Base-by-base conservation (phyloP, 495 filamentous ascomycete genomes). In the Penicillium daleae region DNA sequence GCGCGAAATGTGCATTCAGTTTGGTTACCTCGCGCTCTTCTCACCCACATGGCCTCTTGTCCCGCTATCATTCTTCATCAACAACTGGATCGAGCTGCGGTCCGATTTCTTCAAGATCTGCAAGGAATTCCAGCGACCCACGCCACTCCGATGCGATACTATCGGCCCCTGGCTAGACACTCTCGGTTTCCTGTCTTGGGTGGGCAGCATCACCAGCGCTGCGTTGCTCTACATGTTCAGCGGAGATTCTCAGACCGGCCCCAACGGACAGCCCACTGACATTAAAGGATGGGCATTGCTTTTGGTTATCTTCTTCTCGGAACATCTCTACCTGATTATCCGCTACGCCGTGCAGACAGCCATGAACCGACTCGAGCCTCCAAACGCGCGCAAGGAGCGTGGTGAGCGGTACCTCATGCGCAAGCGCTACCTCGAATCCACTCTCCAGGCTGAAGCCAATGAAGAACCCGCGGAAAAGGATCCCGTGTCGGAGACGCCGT, bases 51-150 rank as follows among this genome's bases (percentile, higher is more conserved):
- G 95, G 95, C 95, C 95, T 0, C 80, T 98, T 6, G 92, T 93
- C 0, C 87, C 89, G 0, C 82, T 92, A 35, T 95, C 92, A 0
- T 99, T 98, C 83, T 76, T 97, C 10, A 79, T 96, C 75, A 97
- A 97, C 75, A 95, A 99, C 79, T 99, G 95, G 95, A 71, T 99
- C 54, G 96, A 99, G 66, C 85, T 97, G 15, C 90, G 95, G 27
- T 90, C 90, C 24, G 95, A 99, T 63, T 94, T 96, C 17, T 85
- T 93, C 75, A 99, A 99, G 70, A 99, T 99, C 64, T 93, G 92
- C 65, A 79, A 91, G 57, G 90, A 93, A 73, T 94, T 91, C 82
- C 89, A 92, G 66, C 85, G 95, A 10, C 96, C 95, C 0, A 90
- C 89, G 13, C 95, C 95, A 1, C 87, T 87, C 74, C 87, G 95